Conservation (phyloP, 495 filamentous ascomycete species). For the Neurospora sp. region DNA sequence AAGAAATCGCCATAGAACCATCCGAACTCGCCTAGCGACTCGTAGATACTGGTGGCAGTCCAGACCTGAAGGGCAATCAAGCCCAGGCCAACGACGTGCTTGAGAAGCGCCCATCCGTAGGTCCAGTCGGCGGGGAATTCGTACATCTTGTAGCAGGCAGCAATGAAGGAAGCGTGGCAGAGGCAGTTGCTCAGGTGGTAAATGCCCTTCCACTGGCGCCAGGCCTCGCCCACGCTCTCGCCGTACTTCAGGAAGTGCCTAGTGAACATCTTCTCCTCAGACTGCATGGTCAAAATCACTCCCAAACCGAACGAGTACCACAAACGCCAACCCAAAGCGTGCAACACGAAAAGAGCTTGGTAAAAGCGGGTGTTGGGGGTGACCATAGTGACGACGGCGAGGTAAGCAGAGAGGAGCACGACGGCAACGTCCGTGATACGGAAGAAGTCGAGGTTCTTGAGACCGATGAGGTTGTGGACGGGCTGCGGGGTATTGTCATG, state of each 20-base stretch:
- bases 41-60: slow-evolving; percentile 90
- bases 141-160: slow-evolving; percentile 96
- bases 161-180: slow-evolving; percentile 81
- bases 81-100: slow-evolving; percentile 73
- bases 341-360: slow-evolving; percentile 68
- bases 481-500: slow-evolving; percentile 40
- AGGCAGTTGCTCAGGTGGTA: slow-evolving; percentile 87
- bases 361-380: slow-evolving; percentile 68
- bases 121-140: slow-evolving; percentile 72
- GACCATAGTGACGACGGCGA: slow-evolving; percentile 58
- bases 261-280: slow-evolving; percentile 83
- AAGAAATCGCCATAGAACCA: slow-evolving; percentile 99
- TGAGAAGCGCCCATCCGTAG: slow-evolving; percentile 71
- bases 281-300: slow-evolving; percentile 73
- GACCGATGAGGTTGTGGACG: slow-evolving; percentile 70
- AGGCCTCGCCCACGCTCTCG: slow-evolving; percentile 80
- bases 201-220: slow-evolving; percentile 95
- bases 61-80: slow-evolving; percentile 83
- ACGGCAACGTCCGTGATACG: slow-evolving; percentile 75
- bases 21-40: slow-evolving; percentile 93
- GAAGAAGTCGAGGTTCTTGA: slow-evolving; percentile 79
- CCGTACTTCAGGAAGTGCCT: slow-evolving; percentile 96
- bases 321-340: slow-evolving; percentile 73
- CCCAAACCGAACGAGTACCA: slow-evolving; percentile 92
- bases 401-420: slow-evolving; percentile 60